Evolutionary conservation across 1,139 yeast genomes (phyloP).

Genomic region (Saccharomyces uvarum): DNA sequence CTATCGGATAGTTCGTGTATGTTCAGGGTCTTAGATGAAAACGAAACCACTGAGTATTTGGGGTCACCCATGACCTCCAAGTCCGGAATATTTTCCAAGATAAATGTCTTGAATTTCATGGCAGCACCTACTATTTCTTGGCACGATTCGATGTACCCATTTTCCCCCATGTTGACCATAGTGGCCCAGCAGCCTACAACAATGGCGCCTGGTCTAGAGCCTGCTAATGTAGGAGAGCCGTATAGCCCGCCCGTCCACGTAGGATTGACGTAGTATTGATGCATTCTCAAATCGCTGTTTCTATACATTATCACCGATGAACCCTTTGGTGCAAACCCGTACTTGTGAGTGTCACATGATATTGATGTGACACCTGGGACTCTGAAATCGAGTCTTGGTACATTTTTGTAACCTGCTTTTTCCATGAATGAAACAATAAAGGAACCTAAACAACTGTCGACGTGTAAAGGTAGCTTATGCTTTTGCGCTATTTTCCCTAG

Average conservation of each 20-base stretch:
- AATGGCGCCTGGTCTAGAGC: conserved; percentile 93
- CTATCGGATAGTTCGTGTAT: conserved; percentile 72
- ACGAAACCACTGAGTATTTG: conserved; percentile 69
- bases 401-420: conserved; percentile 49
- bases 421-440: conserved; percentile 78
- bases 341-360: conserved; percentile 95
- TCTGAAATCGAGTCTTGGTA: conserved; percentile 76
- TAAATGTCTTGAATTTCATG: conserved; percentile 45
- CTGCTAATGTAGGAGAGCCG: conserved; percentile 94
- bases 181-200: conserved; percentile 99
- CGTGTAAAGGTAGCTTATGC: conserved; percentile 74
- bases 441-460: conserved; percentile 93
- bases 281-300: conserved; percentile 51
- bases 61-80: conserved; percentile 80
- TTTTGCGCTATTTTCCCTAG: conserved; percentile 59
- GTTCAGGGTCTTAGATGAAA: conserved; percentile 51
- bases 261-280: conserved; percentile 76
- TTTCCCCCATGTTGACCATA: conserved; percentile 65
- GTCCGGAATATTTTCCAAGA: conserved; percentile 42
- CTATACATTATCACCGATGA: conserved; percentile 90
- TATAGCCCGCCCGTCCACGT: conserved; percentile 95
- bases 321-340: conserved; percentile 97
- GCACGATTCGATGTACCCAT: conserved; percentile 67
- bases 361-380: conserved; percentile 94
- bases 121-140: conserved; percentile 60